Percentiles rank a stretch among this genome's conserved stretches.
These are phyloP conservation scores for Chaetomiaceae sp. DNA, from an alignment of 2,329 filamentous ascomycete genomes.

Conservation along the genomic window DNA sequence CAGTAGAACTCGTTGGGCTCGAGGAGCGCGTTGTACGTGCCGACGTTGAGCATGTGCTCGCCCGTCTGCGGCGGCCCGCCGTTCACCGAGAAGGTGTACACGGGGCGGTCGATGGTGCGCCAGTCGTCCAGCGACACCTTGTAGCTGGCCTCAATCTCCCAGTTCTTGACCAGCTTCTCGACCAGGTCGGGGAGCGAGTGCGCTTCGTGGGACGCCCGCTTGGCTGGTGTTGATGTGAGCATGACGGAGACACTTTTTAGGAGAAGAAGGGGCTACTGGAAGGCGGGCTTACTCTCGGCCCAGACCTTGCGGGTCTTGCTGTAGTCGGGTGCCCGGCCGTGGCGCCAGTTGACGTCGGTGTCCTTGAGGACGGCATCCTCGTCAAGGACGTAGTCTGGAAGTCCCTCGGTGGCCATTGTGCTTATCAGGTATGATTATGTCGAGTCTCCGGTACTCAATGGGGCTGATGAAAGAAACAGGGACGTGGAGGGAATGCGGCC, in stretches of 20 bases:
- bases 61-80: slow-evolving; percentile 52
- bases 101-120: slow-evolving; percentile 57
- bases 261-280: too few species aligned
- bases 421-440: background rate
- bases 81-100: slow-evolving; percentile 61
- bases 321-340: slow-evolving; percentile 59
- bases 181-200: slow-evolving; percentile 56
- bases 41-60: slow-evolving; percentile 61
- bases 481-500: too few species aligned
- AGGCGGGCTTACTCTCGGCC: slow-evolving; percentile 45
- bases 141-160: slow-evolving; percentile 68
- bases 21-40: slow-evolving; percentile 66
- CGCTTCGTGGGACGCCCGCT: slow-evolving; percentile 49
- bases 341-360: slow-evolving; percentile 50
- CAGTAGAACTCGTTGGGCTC: slow-evolving; percentile 60
- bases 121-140: slow-evolving; percentile 58
- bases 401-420: background rate
- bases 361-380: slow-evolving; percentile 55
- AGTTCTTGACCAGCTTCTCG: slow-evolving; percentile 68
- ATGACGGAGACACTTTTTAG: background rate
- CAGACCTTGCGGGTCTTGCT: slow-evolving; percentile 57
- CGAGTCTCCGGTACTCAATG: background rate
- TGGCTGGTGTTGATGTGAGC: slow-evolving; percentile 41
- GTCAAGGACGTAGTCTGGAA: slow-evolving; percentile 55
- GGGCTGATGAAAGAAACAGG: background rate